Base-by-base conservation (phyloP, 2,329 filamentous ascomycete species). In the Purpureocillium lavendulum region DNA sequence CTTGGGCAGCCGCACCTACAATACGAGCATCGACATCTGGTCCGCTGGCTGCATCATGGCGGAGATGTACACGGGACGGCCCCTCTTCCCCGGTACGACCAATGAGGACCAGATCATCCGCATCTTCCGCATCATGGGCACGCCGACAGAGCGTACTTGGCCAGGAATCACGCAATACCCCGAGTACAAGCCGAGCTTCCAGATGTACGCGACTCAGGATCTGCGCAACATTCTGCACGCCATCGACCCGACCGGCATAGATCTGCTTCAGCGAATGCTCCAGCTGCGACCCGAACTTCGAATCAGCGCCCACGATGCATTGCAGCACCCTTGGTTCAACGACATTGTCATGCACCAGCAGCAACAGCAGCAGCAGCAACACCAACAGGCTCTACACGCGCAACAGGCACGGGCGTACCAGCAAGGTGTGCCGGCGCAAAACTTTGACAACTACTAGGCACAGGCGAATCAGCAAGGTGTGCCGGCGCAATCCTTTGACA, bases 21-120 rank as follows among this genome's bases (percentile, higher is more conserved):
- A 95, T 66, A 98, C 92, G n/a, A 94, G 87, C 65, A 97, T 98
- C 61, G 92, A 98, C 57, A 97, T 98, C 59, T 98, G 92, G 92
- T 95, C 87, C 7, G 92, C 92, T 7, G 92, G 92, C 41, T 98
- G 92, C 63, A 98, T 98, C 70, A 97, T 98, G 92, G 92, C 92
- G 9, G 92, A 98, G 66, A 96, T 98, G 88, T 97, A 94, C 63
- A 96, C 90, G 0, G 92, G 92, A 4, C 78, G 92, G 14, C 92
- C 92, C 0, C 75, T 98, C 7, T 98, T 98, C 67, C 92, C 92
- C 0, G 92, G 92, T 42, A 98, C 92, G 2, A 96, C 92, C 30
- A 98, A 98, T 60, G 92, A 98, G 62, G 92, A 98, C 58, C 92
- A 98, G 62, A 81, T 97, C 38, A 76, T 94, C 47, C 88, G 94